Base-by-base conservation (phyloP, 108 stramenopile genomes). In the Cyclotella choctawhatcheeana region DNA sequence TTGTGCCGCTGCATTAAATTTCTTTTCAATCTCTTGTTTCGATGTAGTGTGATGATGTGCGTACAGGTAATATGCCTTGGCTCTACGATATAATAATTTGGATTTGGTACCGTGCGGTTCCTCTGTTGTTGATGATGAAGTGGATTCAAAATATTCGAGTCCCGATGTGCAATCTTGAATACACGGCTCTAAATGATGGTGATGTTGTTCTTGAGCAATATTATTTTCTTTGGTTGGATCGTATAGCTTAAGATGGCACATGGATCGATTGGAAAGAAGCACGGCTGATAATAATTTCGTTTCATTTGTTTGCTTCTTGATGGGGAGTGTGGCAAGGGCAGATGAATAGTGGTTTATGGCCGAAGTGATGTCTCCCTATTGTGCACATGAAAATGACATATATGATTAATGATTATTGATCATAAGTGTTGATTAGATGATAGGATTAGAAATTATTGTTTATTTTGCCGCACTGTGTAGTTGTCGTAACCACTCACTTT, bases 41-140 rank as follows among this genome's bases (percentile, higher is more conserved):
- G 68, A 10, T 62, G 70, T 32, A 58, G 47, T 24, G 18, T 67
- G 14, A 17, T 74, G 45, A 43, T 4, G 3, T 12, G 47, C 50
- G 43, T 73, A 69, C 69, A 83, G 45, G 67, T 77, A 85, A 17
- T 59, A 66, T 10, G 91, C 87, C 68, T 89, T 94, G 48, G 93
- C 88, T 44, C 93, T 83, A 55, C 93, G 85, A 72, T 85, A 94
- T 31, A 90, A 66, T 47, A 94, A 50, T 64, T 94, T 94, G 12
- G 71, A 71, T 30, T 56, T 68, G 88, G 76, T 18, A 88, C 58
- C 21, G 58, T 50, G 26, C 55, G 31, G 68, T 81, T 24, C 20
- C 52, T 40, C 54, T 43, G 53, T 55, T 66, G 53, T 67, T 66
- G 20, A 51, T 69, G 37, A 64, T 47, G 16, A 22, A 58, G 18